These are phyloP conservation scores for Rhodomyrtus psidioides DNA, from an alignment of 441 rosid species.

Conservation along the genomic window DNA sequence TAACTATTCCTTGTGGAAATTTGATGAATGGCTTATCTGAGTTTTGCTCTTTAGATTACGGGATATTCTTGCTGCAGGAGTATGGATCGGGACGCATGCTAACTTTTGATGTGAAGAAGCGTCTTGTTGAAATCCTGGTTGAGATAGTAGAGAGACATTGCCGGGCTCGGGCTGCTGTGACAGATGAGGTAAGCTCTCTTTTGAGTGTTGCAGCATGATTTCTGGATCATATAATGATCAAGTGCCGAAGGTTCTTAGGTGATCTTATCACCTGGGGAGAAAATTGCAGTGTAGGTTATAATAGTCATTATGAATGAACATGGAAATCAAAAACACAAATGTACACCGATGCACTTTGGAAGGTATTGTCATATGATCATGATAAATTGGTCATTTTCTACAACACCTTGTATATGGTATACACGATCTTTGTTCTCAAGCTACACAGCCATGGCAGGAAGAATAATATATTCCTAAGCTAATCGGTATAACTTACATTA, in stretches of 20 bases:
- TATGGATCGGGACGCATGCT: slow-evolving; percentile 81
- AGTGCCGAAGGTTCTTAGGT: background rate
- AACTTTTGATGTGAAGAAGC: slow-evolving; percentile 77
- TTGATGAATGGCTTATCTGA: background rate
- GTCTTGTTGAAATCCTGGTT: slow-evolving; percentile 57
- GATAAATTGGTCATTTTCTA: background rate
- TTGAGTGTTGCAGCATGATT: background rate
- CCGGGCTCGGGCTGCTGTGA: slow-evolving; percentile 69
- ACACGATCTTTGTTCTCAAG: background rate
- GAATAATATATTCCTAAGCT: background rate
- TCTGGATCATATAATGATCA: background rate
- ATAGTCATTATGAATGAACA: background rate
- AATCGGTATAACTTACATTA: background rate
- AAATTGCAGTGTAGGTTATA: background rate
- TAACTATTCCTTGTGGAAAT: background rate
- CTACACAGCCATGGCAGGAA: background rate
- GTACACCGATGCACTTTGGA: background rate
- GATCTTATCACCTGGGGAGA: background rate
- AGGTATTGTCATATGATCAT: background rate
- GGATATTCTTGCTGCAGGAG: slow-evolving; percentile 27
- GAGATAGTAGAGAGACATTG: slow-evolving; percentile 79
- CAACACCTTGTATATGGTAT: background rate
- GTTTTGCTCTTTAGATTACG: background rate
- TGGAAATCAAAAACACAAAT: background rate
- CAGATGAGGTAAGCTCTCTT: slow-evolving; percentile 53